Base-by-base conservation (phyloP, 106 monocot species). In the Acanthochlamys bracteata region DNA sequence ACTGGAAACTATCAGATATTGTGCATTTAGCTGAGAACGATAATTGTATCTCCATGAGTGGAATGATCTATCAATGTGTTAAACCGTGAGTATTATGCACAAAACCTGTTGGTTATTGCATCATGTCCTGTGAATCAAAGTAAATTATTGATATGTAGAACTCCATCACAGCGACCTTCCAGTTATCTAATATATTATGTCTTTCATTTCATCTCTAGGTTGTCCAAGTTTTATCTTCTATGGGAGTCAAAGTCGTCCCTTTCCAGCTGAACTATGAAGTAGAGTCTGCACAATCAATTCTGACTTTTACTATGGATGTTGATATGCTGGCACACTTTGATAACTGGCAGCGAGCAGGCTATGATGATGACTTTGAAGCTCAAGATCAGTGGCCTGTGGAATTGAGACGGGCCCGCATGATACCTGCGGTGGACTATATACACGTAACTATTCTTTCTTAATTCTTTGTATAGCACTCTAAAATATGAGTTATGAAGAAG, bases 241-340 rank as follows among this genome's bases (percentile, higher is more conserved):
- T 72, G 76, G 93, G 93, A 41, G 86, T 94, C 41, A 79, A 81
- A n/a, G 25, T 86, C 22, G 79, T 89, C 16, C 93, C 93, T 42
- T 94, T 86, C 71, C 75, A 94, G 67, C 69, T 94, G 58, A 84
- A 86, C 20, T 94, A 94, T 64, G 81, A 79, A 0, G 79, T 94
- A 13, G 61, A 76, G 62, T 70, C 78, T 46, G 93, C 84, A 20
- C 89, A 94, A 66, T 71, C 83, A 20, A 77, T 86, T 43, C 79
- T 89, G 41, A 94, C 89, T 57, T 86, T 94, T 45, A 94, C 94
- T n/a, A 89, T 94, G 94, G 94, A 94, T 61, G 90, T 90, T 13
- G 94, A 94, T 54, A 84, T 90, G 86, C 70, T 86, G 39, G 57
- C 86, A 11, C 89, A 94, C 62, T 94, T 94, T 63, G 94, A 94